Conservation (phyloP, 2,329 filamentous ascomycete genomes). For the Fusarium mexicanum region DNA sequence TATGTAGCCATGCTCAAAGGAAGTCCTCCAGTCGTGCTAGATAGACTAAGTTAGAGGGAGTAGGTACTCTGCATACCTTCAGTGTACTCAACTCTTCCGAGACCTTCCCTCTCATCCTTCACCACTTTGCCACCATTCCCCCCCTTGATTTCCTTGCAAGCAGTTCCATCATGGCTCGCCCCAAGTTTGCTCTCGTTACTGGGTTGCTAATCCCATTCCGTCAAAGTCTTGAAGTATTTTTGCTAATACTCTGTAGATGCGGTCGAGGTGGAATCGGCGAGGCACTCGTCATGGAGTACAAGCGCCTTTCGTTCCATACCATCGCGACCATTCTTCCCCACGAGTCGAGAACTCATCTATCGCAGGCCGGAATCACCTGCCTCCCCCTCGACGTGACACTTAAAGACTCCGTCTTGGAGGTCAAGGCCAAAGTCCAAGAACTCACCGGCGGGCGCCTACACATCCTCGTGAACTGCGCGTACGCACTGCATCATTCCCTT, state of each 20-base stretch:
- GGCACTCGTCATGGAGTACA: not conserved
- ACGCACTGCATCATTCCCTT: not conserved
- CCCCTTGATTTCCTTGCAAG: too few relatives aligned
- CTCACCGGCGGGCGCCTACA: not conserved
- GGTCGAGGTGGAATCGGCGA: not conserved
- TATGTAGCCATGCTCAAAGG: fast-evolving
- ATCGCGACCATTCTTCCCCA: not conserved
- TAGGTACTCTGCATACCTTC: not conserved
- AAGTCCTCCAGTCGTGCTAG: not conserved
- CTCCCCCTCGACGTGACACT: not conserved
- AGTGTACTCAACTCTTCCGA: fast-evolving
- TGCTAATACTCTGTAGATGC: not conserved
- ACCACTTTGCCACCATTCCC: too few relatives aligned
- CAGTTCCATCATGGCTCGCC: not conserved
- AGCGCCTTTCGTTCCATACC: not conserved
- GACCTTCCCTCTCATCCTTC: fast-evolving
- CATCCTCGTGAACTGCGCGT: not conserved
- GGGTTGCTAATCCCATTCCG: not conserved
- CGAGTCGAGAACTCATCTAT: not conserved
- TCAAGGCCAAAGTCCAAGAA: not conserved
- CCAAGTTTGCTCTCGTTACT: not conserved
- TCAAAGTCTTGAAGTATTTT: too few relatives aligned
- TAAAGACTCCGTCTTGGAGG: not conserved
- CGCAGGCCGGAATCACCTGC: not conserved
- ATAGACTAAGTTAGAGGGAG: not conserved